Base-by-base conservation (phyloP, 2,329 filamentous ascomycete genomes). In the Blastomyces gilchristii region DNA sequence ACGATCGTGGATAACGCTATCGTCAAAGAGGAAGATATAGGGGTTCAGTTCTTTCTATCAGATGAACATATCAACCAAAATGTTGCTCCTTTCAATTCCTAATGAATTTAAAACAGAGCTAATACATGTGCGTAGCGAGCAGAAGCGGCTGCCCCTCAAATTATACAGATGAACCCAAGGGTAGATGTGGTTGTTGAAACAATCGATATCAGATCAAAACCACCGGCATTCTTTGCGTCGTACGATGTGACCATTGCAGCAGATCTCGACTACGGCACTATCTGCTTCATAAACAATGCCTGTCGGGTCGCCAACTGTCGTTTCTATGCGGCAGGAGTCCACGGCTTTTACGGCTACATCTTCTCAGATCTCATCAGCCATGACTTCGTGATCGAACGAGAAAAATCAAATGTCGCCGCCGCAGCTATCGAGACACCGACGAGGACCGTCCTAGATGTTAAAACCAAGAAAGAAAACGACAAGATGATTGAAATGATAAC, bases 341-440 rank as follows among this genome's bases (percentile, higher is more conserved):
- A 97, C 72, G 94, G 94, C 58, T 83, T 96, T 73, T 97, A 95
- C 74, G 94, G 94, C 63, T 99, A 90, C 78, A 89, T 96, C 68
- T 99, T 99, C 74, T 89, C 89, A 63, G 94, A 99, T 74, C 82
- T 99, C 28, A 91, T 96, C 68, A 83, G 87, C 70, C 94, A 99
- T 74, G 87, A 92, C 70, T 99, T 91, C 72, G 85, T 94, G 65
- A 87, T 99, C 65, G 87, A 96, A 78, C 87, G 94, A 63, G 86
- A 90, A 65, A 87, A 88, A 66, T 87, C 89, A 63, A 97, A 97
- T 71, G 79, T 89, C 14, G 72, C 84, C 25, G 80, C 82, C 0
- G 69, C 77, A 3, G 87, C 86, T 0, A 74, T 81, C 50, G 94
- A 99, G 73, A 88, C 89, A 0, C 81, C 85, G 34, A 97, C 93